Percentiles rank a stretch among this genome's conserved stretches.
phyloP scores from a whole-genome alignment of 208 protist genomes.

The Trypanosoma scelopori region DNA sequence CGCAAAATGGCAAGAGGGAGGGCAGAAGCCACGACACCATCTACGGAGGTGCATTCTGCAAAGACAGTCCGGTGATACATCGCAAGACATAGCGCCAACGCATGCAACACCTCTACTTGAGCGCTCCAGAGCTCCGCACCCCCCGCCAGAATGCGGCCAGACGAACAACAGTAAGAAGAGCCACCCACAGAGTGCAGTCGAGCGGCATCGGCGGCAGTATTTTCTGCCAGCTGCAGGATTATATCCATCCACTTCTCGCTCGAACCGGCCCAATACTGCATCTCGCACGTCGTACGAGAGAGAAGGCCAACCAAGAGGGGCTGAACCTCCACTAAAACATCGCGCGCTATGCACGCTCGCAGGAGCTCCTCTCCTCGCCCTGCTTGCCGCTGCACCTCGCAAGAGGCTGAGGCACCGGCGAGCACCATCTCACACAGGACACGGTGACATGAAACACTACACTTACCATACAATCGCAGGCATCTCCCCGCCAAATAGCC shows the following conservation, averaged over 20 bases:
- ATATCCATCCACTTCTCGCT: slow-evolving; percentile 11
- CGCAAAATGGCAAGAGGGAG: not conserved
- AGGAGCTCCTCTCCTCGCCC: not conserved
- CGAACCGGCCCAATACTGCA: not conserved
- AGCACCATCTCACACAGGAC: slow-evolving; percentile 18
- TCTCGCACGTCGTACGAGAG: slow-evolving; percentile 1
- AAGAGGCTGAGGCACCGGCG: not conserved
- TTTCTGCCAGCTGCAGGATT: not conserved
- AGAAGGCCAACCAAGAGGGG: slow-evolving; percentile 2
- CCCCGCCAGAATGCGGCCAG: no score
- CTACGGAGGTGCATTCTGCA: not conserved
- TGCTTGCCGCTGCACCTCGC: not conserved
- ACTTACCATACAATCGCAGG: slow-evolving; percentile 20
- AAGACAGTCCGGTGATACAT: not conserved
- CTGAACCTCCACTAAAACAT: slow-evolving; percentile 3
- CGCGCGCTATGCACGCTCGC: not conserved
- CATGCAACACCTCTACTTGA: slow-evolving; percentile 4
- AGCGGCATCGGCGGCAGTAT: not conserved
- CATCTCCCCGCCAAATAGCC: slow-evolving; percentile 17
- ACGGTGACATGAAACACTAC: slow-evolving; percentile 7
- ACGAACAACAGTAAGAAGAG: not conserved
- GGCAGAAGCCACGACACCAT: not conserved
- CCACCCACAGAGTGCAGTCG: no score
- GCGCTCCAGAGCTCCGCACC: not conserved
- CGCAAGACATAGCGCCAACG: not conserved